Evolutionary conservation across 257 asterid species (phyloP), one percentile per base, ranked within the genome.

Genomic region (Nicotiana noctiflora): DNA sequence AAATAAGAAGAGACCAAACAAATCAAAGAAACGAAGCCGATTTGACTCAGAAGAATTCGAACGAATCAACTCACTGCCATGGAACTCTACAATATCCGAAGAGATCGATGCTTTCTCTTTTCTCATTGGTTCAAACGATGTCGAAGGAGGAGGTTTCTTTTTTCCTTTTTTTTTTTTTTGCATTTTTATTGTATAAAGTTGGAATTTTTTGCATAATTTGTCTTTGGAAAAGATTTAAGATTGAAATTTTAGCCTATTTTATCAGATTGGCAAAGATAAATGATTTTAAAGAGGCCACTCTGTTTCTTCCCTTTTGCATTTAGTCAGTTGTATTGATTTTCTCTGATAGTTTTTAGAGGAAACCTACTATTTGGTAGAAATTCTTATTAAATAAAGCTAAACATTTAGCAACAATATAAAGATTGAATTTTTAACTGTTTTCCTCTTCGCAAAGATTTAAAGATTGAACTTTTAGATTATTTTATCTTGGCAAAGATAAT

Each of bases 121-220:
- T 65, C 86, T 95, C 80, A 85, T 89, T 63, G 99, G 97, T 72
- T 89, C 96, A 44, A 86, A 91, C 82, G 96, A 93, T 15, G 94
- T 91, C 74, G 92, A 92, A 67, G 98, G 98, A 91, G 98, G 97
- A 40, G 49, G 49, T 40, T 8, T 93, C 15, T 29, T 8, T 31
- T 23, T 68, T 2, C 29, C 29, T 27, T 1, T 27, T 27, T 27
- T 8, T 46, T 68, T 70, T 8, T 46, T 68, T 70, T 12, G 14
- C 18, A 3, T 13, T 40, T 40, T 40, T 40, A 40, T 40, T 40
- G 49, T 40, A 8, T 53, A 55, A 14, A 55, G 3, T 2, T 55
- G 3, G 19, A 12, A 5, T 51, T 51, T 49, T 51, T 51, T 13
- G 60, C 18, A 12, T 53, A 15, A 12, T 15, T 53, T 53, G 8